A percentile compares a stretch with the other conserved stretches of the same genome.
Conservation (phyloP, 2,329 filamentous ascomycete genomes). For the Fusarium multiceps region DNA sequence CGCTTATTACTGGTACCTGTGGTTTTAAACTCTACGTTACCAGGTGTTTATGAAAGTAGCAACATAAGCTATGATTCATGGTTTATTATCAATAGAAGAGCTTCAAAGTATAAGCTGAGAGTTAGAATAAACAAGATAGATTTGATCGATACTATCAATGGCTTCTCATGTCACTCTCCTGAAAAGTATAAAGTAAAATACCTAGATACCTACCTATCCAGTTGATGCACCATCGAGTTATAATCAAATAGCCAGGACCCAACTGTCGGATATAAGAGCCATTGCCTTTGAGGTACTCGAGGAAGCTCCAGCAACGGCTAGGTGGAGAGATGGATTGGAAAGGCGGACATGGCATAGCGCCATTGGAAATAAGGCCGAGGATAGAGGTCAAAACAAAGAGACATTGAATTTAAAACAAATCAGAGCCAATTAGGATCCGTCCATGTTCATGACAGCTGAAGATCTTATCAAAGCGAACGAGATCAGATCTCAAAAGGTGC, state of each 20-base stretch:
- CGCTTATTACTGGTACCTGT: neutral
- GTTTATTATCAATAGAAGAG: neutral
- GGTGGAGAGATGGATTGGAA: neutral
- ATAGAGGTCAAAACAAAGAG: neutral
- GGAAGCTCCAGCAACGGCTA: constrained; percentile 3
- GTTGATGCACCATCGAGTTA: neutral
- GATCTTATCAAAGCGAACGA: constrained; percentile 10
- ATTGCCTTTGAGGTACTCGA: neutral
- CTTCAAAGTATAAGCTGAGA: neutral
- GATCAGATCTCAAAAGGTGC: constrained; percentile 11
- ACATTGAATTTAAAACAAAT: neutral
- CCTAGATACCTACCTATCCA: neutral
- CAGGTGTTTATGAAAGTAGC: neutral
- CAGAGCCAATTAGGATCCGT: neutral
- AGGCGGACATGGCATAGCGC: constrained; percentile 21
- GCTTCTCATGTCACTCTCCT: neutral
- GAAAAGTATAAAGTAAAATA: neutral
- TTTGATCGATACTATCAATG: neutral
- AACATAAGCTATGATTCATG: neutral
- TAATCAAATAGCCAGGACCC: neutral
- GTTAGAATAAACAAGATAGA: neutral
- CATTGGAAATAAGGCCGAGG: neutral
- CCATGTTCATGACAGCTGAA: neutral
- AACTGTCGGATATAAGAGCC: neutral
- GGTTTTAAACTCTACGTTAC: neutral